Evolutionary conservation across 2,329 filamentous ascomycete species (phyloP), one percentile per base, ranked within the genome.

Genomic region (Diaporthe longicolla): DNA sequence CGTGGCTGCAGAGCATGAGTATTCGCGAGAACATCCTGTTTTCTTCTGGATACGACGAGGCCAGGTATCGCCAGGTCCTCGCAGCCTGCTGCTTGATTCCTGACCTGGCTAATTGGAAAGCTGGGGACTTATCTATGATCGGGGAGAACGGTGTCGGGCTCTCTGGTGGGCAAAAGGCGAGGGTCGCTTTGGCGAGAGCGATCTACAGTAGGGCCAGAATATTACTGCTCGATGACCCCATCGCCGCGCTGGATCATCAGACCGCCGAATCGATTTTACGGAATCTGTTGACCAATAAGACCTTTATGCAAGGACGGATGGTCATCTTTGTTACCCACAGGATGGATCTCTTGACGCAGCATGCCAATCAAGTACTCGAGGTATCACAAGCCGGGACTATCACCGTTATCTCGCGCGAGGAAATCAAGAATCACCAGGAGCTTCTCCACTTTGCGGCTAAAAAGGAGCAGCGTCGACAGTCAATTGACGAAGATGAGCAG

Each of bases 271-370:
- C 79, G 78, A 94, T 85, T 81, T 78, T 98, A 87, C 89, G 83
- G 76, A 89, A 85, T 82, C 88, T 84, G 77, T 86, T 95, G 69
- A 71, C 75, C 0, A 78, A 80, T 1, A 80, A 80, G 11, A 77
- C 77, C 4, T 76, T 84, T n/a, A 81, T 79, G 75, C 87, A 88
- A 26, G 89, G 89, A 0, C 88, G 94, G 8, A 94, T 93, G 0
- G 92, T 94, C 0, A 89, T 97, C n/a, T 90, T 95, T 55, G 94
- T 96, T 63, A 95, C 94, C 0, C 93, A 95, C 80, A 88, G 92
- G 50, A 92, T 95, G n/a, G 92, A 95, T 75, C 84, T 98, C 13
- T 94, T 95, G 74, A 88, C 90, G 26, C 87, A 89, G n/a, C 85
- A 95, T 57, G 94, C 95, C 2, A 86, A 92, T 65, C 93, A 97